phyloP scores from a whole-genome alignment of 2,329 filamentous ascomycete genomes.

The Trichoderma pleuroti region DNA sequence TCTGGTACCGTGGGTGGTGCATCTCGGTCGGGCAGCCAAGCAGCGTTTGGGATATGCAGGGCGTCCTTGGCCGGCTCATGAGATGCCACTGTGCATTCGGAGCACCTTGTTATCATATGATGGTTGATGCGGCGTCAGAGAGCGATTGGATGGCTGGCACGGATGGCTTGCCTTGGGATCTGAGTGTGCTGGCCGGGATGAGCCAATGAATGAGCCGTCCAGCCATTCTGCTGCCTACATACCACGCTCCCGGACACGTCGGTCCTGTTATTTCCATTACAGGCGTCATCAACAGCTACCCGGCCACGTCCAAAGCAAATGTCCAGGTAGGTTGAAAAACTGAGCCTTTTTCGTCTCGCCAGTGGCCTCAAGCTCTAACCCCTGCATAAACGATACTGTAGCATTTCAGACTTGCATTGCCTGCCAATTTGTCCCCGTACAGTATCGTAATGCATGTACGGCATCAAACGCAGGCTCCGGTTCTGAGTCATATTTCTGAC shows the following conservation, averaged over 20 bases:
- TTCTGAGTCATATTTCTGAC: not conserved
- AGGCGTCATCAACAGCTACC: not conserved
- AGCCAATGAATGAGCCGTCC: not conserved
- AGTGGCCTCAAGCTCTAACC: not conserved
- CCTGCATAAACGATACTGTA: not conserved
- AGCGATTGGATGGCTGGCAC: not conserved
- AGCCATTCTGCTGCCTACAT: not conserved
- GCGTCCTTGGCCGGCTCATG: not conserved
- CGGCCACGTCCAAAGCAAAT: not conserved
- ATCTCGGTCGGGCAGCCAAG: slow-evolving; percentile 9
- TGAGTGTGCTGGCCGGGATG: not conserved
- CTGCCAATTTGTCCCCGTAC: not conserved
- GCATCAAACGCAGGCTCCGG: not conserved
- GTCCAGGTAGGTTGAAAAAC: not conserved
- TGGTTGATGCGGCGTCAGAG: not conserved
- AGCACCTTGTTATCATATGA: slow-evolving; percentile 2
- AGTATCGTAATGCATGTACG: not conserved
- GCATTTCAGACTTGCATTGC: not conserved
- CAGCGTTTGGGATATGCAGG: not conserved
- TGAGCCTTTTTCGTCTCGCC: not conserved
- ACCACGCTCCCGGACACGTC: not conserved
- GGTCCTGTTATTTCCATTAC: not conserved
- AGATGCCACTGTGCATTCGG: not conserved
- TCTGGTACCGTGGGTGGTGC: not conserved
- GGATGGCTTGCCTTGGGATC: not conserved